Evolutionary conservation across 495 filamentous ascomycete species (phyloP), one percentile per base, ranked within the genome.

Genomic region (Daldinia loculata): DNA sequence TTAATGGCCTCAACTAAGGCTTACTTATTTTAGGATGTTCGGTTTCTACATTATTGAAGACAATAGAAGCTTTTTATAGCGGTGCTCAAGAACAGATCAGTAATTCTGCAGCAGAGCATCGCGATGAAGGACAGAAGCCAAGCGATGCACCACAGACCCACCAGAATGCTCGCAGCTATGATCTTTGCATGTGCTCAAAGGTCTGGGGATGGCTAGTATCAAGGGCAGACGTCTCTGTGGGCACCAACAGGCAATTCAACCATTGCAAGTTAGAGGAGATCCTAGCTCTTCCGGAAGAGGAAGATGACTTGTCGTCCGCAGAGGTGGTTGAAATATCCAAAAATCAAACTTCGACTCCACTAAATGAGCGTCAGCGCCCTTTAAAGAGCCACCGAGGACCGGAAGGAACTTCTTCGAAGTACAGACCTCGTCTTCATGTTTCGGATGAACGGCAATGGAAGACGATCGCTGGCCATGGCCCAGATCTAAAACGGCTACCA

Each of bases 381-480:
- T 48, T 66, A 17, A 51, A 68, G 30, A 15, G 6, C 19, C 22
- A 11, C 29, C 50, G 56, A 52, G 58, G 45, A 0, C 26, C 30
- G 11, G 48, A 36, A 38, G 32, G n/a, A 51, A n/a, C 26, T 6
- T 0, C 41, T 11, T 60, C 27, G 12, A 43, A 36, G 19, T 63
- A 60, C 32, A 67, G 75, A 63, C 75, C 75, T 12, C 69, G 67
- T 77, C 51, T 76, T 67, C 66, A 74, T 58, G 80, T 81, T 11
- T 80, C 82, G 19, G 78, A 85, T 55, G 82, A 83, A 24, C 75
- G 78, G 0, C 75, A 91, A 32, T 98, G 94, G 94, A 81, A 88
- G 57, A 90, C 92, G 3, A 76, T 97, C 53, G 86, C 95, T 39
- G 93, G 93, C 5, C 94, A 97, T 80, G 88, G 87, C 15, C 84